phyloP scores from a whole-genome alignment of 2,329 filamentous ascomycete species.

The Aspergillus sojae region DNA sequence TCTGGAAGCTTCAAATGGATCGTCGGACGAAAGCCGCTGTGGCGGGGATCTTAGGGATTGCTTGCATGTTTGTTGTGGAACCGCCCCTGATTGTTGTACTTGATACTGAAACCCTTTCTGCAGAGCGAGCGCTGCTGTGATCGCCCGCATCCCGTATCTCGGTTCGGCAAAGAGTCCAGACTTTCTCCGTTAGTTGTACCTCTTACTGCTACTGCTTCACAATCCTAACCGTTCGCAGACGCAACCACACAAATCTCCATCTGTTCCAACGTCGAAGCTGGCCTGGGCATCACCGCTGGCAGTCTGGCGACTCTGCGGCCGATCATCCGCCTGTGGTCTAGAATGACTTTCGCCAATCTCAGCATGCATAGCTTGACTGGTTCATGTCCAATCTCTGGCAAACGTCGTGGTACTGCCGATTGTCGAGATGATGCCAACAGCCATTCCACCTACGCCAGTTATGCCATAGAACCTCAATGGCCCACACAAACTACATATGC shows the following conservation, averaged over 20 bases:
- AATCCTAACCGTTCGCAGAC: constrained; percentile 20
- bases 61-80: constrained; percentile 44
- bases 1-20: constrained; percentile 59
- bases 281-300: constrained; percentile 41
- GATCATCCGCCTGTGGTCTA: background rate
- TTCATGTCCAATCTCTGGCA: background rate
- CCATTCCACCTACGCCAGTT: background rate
- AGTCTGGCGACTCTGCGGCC: constrained; percentile 29
- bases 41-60: constrained; percentile 56
- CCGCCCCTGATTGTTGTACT: background rate
- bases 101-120: background rate
- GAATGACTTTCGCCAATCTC: background rate
- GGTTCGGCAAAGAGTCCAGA: constrained; percentile 17
- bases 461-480: background rate
- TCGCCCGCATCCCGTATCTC: constrained; percentile 25
- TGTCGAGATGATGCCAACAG: background rate
- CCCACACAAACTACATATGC: background rate
- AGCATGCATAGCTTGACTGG: background rate
- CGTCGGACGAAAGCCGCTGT: constrained; percentile 54
- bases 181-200: constrained; percentile 26
- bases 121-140: constrained; percentile 27
- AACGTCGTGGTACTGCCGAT: background rate
- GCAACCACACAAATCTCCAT: constrained; percentile 49
- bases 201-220: no score
- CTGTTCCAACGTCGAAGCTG: constrained; percentile 36